Percentiles rank a stretch among this genome's conserved stretches.
Conservation (phyloP, 768 basidiomycete species). For the Boletus edulis region DNA sequence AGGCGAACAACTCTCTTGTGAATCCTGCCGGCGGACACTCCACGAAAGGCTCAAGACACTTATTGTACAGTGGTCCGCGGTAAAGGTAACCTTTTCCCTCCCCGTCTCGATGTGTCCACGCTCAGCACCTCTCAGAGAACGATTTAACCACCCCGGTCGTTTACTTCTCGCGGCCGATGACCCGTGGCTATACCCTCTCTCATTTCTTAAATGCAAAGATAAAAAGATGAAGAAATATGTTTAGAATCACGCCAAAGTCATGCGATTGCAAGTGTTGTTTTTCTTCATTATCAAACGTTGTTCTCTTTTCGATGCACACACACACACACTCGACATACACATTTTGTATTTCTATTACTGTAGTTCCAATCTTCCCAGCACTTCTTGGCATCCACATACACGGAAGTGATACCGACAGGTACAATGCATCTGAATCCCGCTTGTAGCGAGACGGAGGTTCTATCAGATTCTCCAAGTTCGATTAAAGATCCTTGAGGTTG, state of each 20-base stretch:
- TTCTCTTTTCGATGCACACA: neutral
- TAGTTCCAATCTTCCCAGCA: neutral
- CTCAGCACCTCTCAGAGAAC: slow-evolving; percentile 43
- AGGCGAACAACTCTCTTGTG: slow-evolving; percentile 65
- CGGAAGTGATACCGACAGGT: slow-evolving; percentile 8
- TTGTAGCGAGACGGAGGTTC: neutral
- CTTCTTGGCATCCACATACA: neutral
- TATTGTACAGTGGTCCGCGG: slow-evolving; percentile 73
- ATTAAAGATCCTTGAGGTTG: neutral
- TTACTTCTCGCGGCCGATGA: neutral
- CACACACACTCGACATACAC: neutral
- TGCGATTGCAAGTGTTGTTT: slow-evolving; percentile 1
- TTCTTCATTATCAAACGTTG: neutral
- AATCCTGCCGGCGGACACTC: slow-evolving; percentile 62
- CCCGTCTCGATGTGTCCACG: neutral
- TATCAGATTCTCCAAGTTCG: neutral
- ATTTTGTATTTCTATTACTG: neutral
- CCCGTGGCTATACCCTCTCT: slow-evolving; percentile 4
- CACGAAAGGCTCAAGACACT: slow-evolving; percentile 66
- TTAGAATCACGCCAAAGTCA: neutral
- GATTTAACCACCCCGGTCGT: slow-evolving; percentile 38
- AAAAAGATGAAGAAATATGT: neutral
- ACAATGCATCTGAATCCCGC: slow-evolving; percentile 4
- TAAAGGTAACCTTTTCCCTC: slow-evolving; percentile 50
- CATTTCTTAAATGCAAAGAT: neutral